Evolutionary conservation across 495 filamentous ascomycete genomes (phyloP).

Genomic region (Neurospora africana): DNA sequence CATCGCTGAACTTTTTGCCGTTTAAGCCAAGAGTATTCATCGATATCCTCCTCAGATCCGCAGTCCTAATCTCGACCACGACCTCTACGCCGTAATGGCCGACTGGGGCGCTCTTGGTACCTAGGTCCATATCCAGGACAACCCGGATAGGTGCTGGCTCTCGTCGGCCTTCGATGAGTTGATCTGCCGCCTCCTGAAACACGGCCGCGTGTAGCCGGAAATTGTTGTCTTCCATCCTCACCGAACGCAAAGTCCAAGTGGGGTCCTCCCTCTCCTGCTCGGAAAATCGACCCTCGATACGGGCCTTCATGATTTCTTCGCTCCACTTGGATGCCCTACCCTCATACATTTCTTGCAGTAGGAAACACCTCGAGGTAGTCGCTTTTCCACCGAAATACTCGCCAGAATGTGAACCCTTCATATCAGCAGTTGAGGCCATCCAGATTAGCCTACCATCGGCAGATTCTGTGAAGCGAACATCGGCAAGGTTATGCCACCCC

Average conservation of each 20-base stretch:
- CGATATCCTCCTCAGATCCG: slow-evolving; percentile 30
- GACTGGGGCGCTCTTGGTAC: slow-evolving; percentile 45
- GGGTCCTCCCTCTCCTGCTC: slow-evolving; percentile 68
- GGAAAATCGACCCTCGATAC: slow-evolving; percentile 72
- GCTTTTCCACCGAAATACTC: slow-evolving; percentile 39
- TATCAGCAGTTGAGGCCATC: slow-evolving; percentile 50
- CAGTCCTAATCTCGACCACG: slow-evolving; percentile 41
- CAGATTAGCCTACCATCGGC: slow-evolving; percentile 61
- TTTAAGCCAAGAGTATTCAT: slow-evolving; percentile 53
- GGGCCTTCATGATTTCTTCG: slow-evolving; percentile 80
- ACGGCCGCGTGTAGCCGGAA: slow-evolving; percentile 64
- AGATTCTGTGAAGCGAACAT: slow-evolving; percentile 67
- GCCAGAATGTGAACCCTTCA: slow-evolving; percentile 38
- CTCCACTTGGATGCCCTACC: slow-evolving; percentile 63
- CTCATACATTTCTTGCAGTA: slow-evolving; percentile 67
- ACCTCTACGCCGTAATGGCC: slow-evolving; percentile 63
- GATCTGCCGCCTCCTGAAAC: slow-evolving; percentile 54
- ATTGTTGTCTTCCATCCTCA: slow-evolving; percentile 46
- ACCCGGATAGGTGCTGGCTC: slow-evolving; percentile 50
- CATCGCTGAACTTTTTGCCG: slow-evolving; percentile 54
- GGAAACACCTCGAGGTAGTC: slow-evolving; percentile 46
- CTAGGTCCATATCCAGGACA: slow-evolving; percentile 49
- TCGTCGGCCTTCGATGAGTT: slow-evolving; percentile 43
- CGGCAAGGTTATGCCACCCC: slow-evolving; percentile 58
- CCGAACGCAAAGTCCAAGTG: slow-evolving; percentile 67